Percentiles rank a stretch among this genome's conserved stretches.
Evolutionary conservation across 2,329 filamentous ascomycete genomes (phyloP).

Genomic region (Calonectria ilicicola): DNA sequence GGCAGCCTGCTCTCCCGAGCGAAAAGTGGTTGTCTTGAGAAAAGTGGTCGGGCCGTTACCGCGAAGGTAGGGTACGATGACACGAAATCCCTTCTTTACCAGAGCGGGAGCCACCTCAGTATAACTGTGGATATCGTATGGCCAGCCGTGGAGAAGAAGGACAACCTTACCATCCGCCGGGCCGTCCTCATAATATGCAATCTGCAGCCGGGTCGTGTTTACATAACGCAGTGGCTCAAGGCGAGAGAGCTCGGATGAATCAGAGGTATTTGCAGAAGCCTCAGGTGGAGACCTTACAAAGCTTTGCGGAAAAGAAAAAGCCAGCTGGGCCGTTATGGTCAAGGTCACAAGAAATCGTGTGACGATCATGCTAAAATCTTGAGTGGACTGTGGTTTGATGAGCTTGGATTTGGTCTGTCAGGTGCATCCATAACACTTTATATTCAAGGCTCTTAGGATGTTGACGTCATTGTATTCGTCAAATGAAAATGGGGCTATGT

Average conservation of each 20-base stretch:
- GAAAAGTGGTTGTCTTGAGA: conserved; percentile 30
- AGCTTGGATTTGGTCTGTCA: not conserved
- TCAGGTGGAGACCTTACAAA: not conserved
- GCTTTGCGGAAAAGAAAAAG: not conserved
- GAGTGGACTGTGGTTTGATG: not conserved
- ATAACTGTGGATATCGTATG: conserved; percentile 42
- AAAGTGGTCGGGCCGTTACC: conserved; percentile 42
- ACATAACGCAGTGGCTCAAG: conserved; percentile 1
- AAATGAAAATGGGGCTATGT: not conserved
- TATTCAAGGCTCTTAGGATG: not conserved
- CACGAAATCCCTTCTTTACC: conserved; percentile 32
- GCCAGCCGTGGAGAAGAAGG: conserved; percentile 43
- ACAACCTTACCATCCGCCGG: conserved; percentile 29
- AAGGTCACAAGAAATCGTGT: not conserved
- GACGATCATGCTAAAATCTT: not conserved
- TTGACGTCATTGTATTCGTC: not conserved
- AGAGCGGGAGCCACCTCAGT: conserved; percentile 37
- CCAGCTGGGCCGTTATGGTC: not conserved
- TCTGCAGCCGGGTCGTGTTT: conserved; percentile 9
- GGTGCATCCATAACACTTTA: not conserved
- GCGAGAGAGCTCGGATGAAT: not conserved
- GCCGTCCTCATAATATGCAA: conserved; percentile 35
- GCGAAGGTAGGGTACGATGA: conserved; percentile 44
- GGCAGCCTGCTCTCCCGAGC: conserved; percentile 43
- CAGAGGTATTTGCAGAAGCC: not conserved